Evolutionary conservation across 345 rosid species (phyloP), one percentile per base, ranked within the genome.

Genomic region (Corymbia maculata): DNA sequence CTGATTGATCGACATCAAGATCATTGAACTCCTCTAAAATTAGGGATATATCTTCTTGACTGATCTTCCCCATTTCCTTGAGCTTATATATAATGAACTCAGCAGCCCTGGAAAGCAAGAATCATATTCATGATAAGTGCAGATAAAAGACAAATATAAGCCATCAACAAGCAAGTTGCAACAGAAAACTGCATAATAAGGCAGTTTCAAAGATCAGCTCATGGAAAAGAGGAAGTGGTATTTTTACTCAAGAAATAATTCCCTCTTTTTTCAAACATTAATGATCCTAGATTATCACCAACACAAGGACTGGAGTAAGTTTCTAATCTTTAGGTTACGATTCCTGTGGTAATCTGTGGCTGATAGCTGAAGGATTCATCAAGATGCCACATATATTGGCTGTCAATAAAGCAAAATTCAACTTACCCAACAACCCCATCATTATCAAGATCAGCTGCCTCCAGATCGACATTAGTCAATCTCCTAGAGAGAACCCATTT

Each of bases 61-160:
- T 94, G 52, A 97, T 94, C 94, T 96, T 96, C 51, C 97, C 98
- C 96, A 94, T 95, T 91, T 97, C 99, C 90, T 94, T 95, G 19
- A 96, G 98, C 92, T 96, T 96, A 85, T 92, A 94, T n/a, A 96
- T 7, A 16, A 95, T 70, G 88, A 94, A 96, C 91, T 95, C 99
- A 13, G 95, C 94, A 90, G 93, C 92, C 44, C 98, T 95, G 89
- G 16, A 19, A 85, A 91, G 68, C 86, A 28, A 36, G n/a, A 51
- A 51, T 36, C 59, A 86, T 19, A 16, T 17, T 2, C 22, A 36
- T 6, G 3, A 4, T 68, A 57, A 64, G 26, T 86, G 52, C 57
- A 61, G 61, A 51, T 87, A 53, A 45, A 19, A 89, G 28, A 49
- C 13, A 28, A 13, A 82, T n/a, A 21, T 17, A 51, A n/a, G 55